A percentile compares a stretch with the other conserved stretches of the same genome.
Conservation (phyloP, 1,284 basidiomycete species). For the Vanrija humicola region DNA sequence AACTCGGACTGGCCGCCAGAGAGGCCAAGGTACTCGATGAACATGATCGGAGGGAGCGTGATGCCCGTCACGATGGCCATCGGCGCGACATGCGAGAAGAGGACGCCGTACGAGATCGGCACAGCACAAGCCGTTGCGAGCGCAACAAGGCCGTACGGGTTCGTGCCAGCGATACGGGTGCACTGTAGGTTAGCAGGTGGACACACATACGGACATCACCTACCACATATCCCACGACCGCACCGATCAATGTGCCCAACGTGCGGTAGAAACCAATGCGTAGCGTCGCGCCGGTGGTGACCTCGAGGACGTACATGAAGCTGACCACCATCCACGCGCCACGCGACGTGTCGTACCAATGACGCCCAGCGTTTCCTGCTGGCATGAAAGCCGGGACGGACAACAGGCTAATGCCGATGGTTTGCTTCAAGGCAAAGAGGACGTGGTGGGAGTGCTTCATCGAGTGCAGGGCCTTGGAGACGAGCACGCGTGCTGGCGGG, state of each 20-base stretch:
- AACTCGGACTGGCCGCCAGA: slow-evolving; percentile 25
- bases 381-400: slow-evolving; percentile 49
- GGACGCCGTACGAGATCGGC: slow-evolving; percentile 47
- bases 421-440: slow-evolving; percentile 50
- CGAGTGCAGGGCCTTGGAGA: slow-evolving; percentile 32
- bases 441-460: slow-evolving; percentile 50
- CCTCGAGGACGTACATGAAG: slow-evolving; percentile 52
- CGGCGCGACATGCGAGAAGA: slow-evolving; percentile 37
- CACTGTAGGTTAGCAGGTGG: slow-evolving; percentile 22
- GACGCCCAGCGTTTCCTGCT: slow-evolving; percentile 27
- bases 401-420: slow-evolving; percentile 48
- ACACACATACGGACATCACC: slow-evolving; percentile 8
- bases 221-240: slow-evolving; percentile 46
- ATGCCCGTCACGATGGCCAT: slow-evolving; percentile 51
- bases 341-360: slow-evolving; percentile 45
- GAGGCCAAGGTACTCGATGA: slow-evolving; percentile 45
- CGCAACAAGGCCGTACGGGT: slow-evolving; percentile 49
- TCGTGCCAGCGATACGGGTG: slow-evolving; percentile 43
- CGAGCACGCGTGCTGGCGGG: slow-evolving; percentile 26
- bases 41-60: slow-evolving; percentile 48
- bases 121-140: slow-evolving; percentile 44
- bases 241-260: slow-evolving; percentile 50
- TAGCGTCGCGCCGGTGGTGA: slow-evolving; percentile 52
- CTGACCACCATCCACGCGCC: slow-evolving; percentile 50
- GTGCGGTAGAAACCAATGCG: slow-evolving; percentile 49